phyloP scores from a whole-genome alignment of 208 protist species.

The Acanthamoeba culbertsoni region DNA sequence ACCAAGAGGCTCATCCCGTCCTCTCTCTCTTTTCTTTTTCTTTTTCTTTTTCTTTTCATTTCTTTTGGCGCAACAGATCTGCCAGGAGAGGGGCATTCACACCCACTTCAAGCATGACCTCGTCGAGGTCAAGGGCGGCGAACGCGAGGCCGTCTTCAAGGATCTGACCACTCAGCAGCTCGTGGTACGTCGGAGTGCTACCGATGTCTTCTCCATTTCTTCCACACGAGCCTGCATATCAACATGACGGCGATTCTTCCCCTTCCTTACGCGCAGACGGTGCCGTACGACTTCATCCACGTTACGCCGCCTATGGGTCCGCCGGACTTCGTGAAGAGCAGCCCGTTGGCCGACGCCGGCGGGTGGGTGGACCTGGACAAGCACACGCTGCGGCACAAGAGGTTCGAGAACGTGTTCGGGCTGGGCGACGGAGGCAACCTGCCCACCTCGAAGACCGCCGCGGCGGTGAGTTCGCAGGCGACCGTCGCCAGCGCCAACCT shows the following conservation, averaged over 20 bases:
- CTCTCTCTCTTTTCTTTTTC: not conserved
- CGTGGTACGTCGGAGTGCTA: not conserved
- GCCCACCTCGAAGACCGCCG: slow-evolving; percentile 79
- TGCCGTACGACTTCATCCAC: slow-evolving; percentile 76
- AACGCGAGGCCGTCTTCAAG: slow-evolving; percentile 71
- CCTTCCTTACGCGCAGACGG: not conserved
- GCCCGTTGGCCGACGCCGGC: slow-evolving; percentile 57
- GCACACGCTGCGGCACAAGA: slow-evolving; percentile 69
- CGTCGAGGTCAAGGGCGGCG: slow-evolving; percentile 63
- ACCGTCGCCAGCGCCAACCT: slow-evolving; percentile 61
- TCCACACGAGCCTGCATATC: not conserved
- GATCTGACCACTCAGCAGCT: slow-evolving; percentile 38
- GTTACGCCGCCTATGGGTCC: slow-evolving; percentile 76
- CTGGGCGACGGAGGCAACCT: slow-evolving; percentile 74
- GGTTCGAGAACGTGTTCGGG: slow-evolving; percentile 76
- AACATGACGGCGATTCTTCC: too few relatives aligned
- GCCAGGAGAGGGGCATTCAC: slow-evolving; percentile 57
- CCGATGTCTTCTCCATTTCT: not conserved
- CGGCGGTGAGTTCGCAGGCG: slow-evolving; percentile 74
- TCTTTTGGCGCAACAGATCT: slow-evolving; percentile 27
- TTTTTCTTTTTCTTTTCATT: not conserved
- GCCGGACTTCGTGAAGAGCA: slow-evolving; percentile 37
- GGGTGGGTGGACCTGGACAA: slow-evolving; percentile 78
- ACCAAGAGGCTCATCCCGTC: too few relatives aligned
- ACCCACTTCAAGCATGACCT: slow-evolving; percentile 65